A percentile compares a stretch with the other conserved stretches of the same genome.
These are phyloP conservation scores for Pouteria campechiana DNA, from an alignment of 179 eudicot genomes.

Conservation along the genomic window DNA sequence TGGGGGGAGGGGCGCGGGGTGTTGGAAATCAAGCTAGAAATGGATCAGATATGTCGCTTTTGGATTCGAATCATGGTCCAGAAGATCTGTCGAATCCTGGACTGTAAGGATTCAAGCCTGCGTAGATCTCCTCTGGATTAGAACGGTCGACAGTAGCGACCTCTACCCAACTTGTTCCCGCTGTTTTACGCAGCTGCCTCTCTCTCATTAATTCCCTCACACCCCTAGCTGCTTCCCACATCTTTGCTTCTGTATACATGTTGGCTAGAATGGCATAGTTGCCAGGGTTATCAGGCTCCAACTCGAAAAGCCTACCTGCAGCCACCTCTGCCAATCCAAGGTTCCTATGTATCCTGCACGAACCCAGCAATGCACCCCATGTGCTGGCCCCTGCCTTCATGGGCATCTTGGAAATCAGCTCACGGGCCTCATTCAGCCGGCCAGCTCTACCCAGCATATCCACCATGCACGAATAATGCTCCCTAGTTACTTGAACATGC, in stretches of 20 bases:
- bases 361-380: constrained; percentile 57
- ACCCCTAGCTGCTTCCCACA: constrained; percentile 54
- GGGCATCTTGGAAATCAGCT: constrained; percentile 48
- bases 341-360: constrained; percentile 50
- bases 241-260: constrained; percentile 51
- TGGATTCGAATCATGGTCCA: too few relatives aligned
- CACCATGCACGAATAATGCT: constrained; percentile 72
- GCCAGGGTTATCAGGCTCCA: constrained; percentile 40
- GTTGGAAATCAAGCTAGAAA: too few relatives aligned
- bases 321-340: constrained; percentile 47
- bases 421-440: constrained; percentile 60
- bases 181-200: constrained; percentile 59
- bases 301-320: constrained; percentile 21
- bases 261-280: constrained; percentile 56
- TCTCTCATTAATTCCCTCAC: constrained; percentile 35
- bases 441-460: constrained; percentile 74
- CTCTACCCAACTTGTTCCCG: constrained; percentile 62
- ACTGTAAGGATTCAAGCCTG: too few relatives aligned
- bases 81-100: too few relatives aligned
- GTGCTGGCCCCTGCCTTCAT: constrained; percentile 53
- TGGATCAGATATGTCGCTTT: too few relatives aligned
- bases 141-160: too few relatives aligned
- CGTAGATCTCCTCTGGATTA: too few relatives aligned
- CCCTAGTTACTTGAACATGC: constrained; percentile 36
- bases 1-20: too few relatives aligned